A percentile compares a stretch with the other conserved stretches of the same genome.
These are phyloP conservation scores for Kurtzmaniella natalensis DNA, from an alignment of 1,139 yeast species.

Conservation along the genomic window DNA sequence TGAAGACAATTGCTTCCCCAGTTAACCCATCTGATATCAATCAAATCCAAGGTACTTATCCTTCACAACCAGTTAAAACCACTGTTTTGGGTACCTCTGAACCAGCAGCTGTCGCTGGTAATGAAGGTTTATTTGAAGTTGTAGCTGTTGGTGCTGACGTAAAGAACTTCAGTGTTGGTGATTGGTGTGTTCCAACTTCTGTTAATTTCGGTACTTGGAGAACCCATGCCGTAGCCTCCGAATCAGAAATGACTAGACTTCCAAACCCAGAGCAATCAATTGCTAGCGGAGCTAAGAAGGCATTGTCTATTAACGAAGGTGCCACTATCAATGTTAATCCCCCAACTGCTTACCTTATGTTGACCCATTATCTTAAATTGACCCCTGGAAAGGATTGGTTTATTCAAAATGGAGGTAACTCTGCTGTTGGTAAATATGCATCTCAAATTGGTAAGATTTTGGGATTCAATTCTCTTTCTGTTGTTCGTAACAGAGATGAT, in stretches of 20 bases:
- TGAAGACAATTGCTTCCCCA: slow-evolving; percentile 77
- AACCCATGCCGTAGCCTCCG: slow-evolving; percentile 62
- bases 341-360: slow-evolving; percentile 86
- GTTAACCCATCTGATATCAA: slow-evolving; percentile 48
- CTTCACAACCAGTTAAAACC: slow-evolving; percentile 32
- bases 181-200: slow-evolving; percentile 85
- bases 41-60: slow-evolving; percentile 40
- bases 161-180: slow-evolving; percentile 57
- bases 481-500: slow-evolving; percentile 80
- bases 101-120: slow-evolving; percentile 38
- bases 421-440: slow-evolving; percentile 94
- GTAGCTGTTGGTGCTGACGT: slow-evolving; percentile 61
- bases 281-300: slow-evolving; percentile 32
- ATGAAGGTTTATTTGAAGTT: slow-evolving; percentile 90
- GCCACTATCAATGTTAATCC: slow-evolving; percentile 93
- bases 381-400: slow-evolving; percentile 78
- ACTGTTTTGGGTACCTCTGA: slow-evolving; percentile 28
- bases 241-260: slow-evolving; percentile 50
- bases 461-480: slow-evolving; percentile 81
- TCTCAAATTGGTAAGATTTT: slow-evolving; percentile 76
- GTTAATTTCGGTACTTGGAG: slow-evolving; percentile 96
- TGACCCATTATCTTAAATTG: slow-evolving; percentile 63
- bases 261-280: slow-evolving; percentile 36
- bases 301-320: slow-evolving; percentile 58
- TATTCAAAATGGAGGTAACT: slow-evolving; percentile 93